Base-by-base conservation (phyloP, 768 basidiomycete species). In the Crucibulum laeve region DNA sequence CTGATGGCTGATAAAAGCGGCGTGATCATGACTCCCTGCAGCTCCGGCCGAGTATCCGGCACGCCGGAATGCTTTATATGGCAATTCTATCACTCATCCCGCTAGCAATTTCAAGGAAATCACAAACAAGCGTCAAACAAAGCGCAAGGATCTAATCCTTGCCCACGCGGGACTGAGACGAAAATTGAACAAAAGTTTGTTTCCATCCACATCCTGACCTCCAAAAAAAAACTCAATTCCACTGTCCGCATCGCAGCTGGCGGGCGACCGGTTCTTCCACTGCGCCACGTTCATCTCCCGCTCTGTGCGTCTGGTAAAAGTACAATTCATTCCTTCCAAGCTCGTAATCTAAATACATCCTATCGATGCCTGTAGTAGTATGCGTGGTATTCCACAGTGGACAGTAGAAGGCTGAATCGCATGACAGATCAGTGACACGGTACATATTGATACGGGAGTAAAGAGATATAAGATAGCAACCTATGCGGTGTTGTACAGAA, bases 1-100 rank as follows among this genome's bases (percentile, higher is more conserved):
- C 64, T 73, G 71, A 77, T 71, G 64, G 67, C 67, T 73, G 69
- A 71, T 70, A 67, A 70, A 70, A 70, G 60, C 54, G 53, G 53
- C 52, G 60, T 74, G 73, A 73, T 67, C 53, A 61, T 68, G 69
- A 75, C 73, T 70, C 65, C 58, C 65, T 51, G 52, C 64, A 59
- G 65, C 59, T 51, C 54, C 47, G 42, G 46, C 58, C 57, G 56
- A 39, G 44, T 39, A 49, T 18, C 41, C 51, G 51, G 44, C 44
- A 25, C 6, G 21, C 24, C 11, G 10, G n/a, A 19, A 21, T 43
- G 14, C 42, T n/a, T 10, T 18, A 11, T 36, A 36, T 36, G 18
- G 35, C 18, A 36, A 10, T 11, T 11, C 18, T 7, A 6, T 8
- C 7, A 8, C 11, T 8, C 8, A 10, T 19, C 8, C 8, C n/a